Conservation (phyloP, 2,329 filamentous ascomycete genomes). For the Pyrenophora seminiperda region DNA sequence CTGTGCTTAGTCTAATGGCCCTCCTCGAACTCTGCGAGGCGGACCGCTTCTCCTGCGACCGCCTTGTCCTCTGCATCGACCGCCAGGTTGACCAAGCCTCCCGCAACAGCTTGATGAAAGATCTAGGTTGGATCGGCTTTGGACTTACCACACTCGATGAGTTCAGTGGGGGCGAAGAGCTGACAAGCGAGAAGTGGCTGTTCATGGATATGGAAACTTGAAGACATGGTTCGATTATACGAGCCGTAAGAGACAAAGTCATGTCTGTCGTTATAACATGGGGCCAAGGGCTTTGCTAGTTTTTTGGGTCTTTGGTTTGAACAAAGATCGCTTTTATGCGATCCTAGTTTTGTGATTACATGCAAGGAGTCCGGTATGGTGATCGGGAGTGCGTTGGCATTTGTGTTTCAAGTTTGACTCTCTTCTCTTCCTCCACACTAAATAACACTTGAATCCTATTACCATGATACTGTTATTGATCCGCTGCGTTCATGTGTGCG, state of each 20-base stretch:
- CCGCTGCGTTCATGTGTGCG: not conserved
- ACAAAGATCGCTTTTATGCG: not conserved
- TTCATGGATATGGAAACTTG: conserved; percentile 87
- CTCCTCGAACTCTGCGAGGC: conserved; percentile 85
- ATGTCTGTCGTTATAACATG: conserved; percentile 6
- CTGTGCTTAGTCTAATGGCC: conserved; percentile 65
- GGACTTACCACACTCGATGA: conserved; percentile 78
- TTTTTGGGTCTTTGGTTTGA: too few species aligned
- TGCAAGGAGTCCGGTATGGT: conserved; percentile 9
- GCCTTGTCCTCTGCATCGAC: conserved; percentile 81
- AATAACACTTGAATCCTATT: too few species aligned
- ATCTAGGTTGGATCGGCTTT: conserved; percentile 92
- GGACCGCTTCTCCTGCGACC: conserved; percentile 71
- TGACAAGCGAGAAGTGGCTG: conserved; percentile 77
- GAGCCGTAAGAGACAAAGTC: not conserved
- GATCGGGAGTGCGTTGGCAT: too few species aligned
- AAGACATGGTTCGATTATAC: not conserved
- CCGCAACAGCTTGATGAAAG: conserved; percentile 72
- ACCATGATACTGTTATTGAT: too few species aligned
- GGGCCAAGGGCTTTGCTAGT: not conserved
- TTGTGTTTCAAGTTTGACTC: too few species aligned
- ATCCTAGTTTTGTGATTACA: not conserved
- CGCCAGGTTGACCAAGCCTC: conserved; percentile 67
- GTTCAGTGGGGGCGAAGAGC: conserved; percentile 66
- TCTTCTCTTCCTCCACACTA: too few species aligned